Conservation (phyloP, 345 rosid species). For the Gossypium longicalyx region DNA sequence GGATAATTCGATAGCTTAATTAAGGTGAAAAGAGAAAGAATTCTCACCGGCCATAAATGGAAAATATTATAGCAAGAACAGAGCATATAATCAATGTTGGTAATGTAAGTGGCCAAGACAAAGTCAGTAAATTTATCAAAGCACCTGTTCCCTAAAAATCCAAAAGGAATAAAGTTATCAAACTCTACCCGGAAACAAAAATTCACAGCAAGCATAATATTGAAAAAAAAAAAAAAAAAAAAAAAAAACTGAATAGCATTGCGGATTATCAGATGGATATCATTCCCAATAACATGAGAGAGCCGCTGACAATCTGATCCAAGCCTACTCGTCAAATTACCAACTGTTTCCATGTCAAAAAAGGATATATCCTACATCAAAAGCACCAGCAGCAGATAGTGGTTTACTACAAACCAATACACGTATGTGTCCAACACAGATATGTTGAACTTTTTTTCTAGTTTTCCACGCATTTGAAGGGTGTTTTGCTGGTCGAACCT, state of each 20-base stretch:
- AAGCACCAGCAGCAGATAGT: conserved; percentile 6
- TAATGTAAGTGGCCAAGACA: conserved; percentile 54
- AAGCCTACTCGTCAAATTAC: conserved; percentile 51
- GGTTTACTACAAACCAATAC: background rate
- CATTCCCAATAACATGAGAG: conserved; percentile 41
- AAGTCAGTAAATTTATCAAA: conserved; percentile 41
- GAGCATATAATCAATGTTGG: conserved; percentile 41
- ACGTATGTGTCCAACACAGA: background rate
- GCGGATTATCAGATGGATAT: conserved; percentile 46
- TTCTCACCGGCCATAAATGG: conserved; percentile 46
- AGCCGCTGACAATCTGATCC: conserved; percentile 52
- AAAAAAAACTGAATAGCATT: conserved; percentile 45
- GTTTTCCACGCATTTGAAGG: background rate
- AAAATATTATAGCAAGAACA: conserved; percentile 32
- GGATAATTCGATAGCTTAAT: background rate
- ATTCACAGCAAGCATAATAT: background rate
- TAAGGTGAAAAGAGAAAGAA: conserved; percentile 5
- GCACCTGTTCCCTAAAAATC: conserved; percentile 51
- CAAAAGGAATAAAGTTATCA: background rate
- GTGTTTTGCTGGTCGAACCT: background rate
- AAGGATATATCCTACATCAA: conserved; percentile 42
- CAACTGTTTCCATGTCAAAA: conserved; percentile 44
- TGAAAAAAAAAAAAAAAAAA: background rate
- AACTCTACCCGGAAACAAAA: background rate
- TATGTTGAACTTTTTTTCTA: background rate